These are phyloP conservation scores for Cytospora piceicola DNA, from an alignment of 2,329 filamentous ascomycete genomes.

Conservation along the genomic window DNA sequence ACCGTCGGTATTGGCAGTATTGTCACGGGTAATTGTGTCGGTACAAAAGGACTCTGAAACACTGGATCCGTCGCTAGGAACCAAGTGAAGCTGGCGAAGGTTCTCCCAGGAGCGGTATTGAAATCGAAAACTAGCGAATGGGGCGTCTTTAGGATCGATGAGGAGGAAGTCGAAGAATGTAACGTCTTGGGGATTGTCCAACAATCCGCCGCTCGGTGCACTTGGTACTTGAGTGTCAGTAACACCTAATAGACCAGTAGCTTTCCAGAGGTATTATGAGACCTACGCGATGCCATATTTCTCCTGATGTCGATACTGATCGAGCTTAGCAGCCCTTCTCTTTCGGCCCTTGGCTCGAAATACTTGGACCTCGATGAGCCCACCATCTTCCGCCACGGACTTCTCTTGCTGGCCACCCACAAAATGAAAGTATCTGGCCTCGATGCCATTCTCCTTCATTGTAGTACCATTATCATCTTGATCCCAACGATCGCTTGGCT, in stretches of 20 bases:
- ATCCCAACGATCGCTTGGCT: constrained; percentile 49
- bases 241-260: not conserved
- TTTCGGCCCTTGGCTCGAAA: constrained; percentile 56
- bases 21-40: constrained; percentile 4
- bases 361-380: constrained; percentile 57
- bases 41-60: constrained; percentile 13
- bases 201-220: constrained; percentile 55
- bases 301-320: constrained; percentile 51
- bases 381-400: constrained; percentile 56
- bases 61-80: constrained; percentile 39
- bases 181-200: constrained; percentile 55
- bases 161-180: constrained; percentile 58
- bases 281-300: constrained; percentile 59
- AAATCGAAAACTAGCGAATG: constrained; percentile 58
- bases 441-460: constrained; percentile 46
- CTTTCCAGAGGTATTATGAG: not conserved
- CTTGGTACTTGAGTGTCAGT: constrained; percentile 39
- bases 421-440: constrained; percentile 57
- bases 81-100: constrained; percentile 53
- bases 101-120: constrained; percentile 59
- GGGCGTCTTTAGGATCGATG: constrained; percentile 54
- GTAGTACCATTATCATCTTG: constrained; percentile 43
- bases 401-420: constrained; percentile 42
- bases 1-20: not conserved
- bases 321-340: constrained; percentile 46